Conservation (phyloP, 495 filamentous ascomycete genomes). For the Xylaria nigripes region DNA sequence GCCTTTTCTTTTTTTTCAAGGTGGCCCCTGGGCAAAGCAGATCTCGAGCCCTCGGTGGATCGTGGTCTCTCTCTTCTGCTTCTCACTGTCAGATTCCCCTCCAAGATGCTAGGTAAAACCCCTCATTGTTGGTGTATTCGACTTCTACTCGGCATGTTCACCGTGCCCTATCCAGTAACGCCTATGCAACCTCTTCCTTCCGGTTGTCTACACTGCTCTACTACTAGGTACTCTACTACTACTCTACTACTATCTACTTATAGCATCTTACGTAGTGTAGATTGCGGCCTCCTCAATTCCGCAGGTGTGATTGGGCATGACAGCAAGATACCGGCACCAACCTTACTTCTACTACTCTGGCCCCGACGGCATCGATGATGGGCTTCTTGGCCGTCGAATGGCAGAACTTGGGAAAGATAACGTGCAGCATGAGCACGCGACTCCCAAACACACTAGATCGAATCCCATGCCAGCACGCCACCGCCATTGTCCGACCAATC, state of each 20-base stretch:
- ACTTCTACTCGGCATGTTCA: too few relatives aligned
- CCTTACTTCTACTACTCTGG: not conserved
- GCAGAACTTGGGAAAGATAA: not conserved
- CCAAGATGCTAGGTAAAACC: not conserved
- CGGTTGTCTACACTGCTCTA: too few relatives aligned
- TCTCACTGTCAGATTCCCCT: not conserved
- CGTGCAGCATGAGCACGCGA: conserved; percentile 3
- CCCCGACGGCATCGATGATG: not conserved
- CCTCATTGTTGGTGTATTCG: too few relatives aligned
- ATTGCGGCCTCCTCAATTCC: too few relatives aligned
- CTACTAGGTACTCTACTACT: too few relatives aligned
- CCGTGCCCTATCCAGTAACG: not conserved
- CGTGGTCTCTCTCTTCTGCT: not conserved
- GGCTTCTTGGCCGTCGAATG: conserved; percentile 2
- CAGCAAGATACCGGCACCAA: not conserved
- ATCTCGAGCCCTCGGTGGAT: not conserved
- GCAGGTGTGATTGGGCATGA: not conserved
- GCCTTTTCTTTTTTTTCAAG: too few relatives aligned
- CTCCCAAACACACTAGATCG: conserved; percentile 2
- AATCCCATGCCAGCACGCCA: not conserved
- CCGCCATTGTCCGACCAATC: conserved; percentile 1
- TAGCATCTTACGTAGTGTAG: too few relatives aligned
- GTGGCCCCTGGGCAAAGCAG: not conserved
- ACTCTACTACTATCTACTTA: too few relatives aligned
- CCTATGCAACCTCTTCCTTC: not conserved